phyloP scores from a whole-genome alignment of 345 rosid genomes.

The Eutrema japonicum region DNA sequence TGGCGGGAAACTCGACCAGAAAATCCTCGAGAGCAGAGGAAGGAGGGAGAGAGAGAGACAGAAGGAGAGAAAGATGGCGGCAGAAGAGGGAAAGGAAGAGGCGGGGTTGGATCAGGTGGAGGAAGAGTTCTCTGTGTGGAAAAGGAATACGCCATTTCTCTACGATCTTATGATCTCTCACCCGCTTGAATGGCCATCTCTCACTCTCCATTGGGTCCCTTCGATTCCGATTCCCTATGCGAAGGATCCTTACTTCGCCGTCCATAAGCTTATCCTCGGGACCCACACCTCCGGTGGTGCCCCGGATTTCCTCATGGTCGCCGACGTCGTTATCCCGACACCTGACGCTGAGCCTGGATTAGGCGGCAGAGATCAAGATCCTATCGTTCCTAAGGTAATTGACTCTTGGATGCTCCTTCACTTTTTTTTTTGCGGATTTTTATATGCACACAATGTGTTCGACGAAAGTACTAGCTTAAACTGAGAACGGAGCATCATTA shows the following conservation, averaged over 20 bases:
- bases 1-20: conserved; percentile 42
- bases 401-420: not conserved
- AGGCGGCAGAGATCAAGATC: conserved; percentile 45
- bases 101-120: conserved; percentile 58
- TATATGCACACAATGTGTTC: conserved; percentile 42
- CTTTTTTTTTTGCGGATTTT: not conserved
- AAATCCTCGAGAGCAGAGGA: not conserved
- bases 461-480: conserved; percentile 39
- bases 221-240: conserved; percentile 51
- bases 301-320: conserved; percentile 75
- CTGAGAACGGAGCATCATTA: not conserved
- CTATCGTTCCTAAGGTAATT: conserved; percentile 62
- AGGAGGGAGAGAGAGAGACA: not conserved
- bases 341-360: conserved; percentile 48
- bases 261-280: conserved; percentile 75
- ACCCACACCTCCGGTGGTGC: conserved; percentile 79
- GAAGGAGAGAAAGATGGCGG: conserved; percentile 12
- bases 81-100: conserved; percentile 57
- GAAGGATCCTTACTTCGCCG: conserved; percentile 52
- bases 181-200: conserved; percentile 93
- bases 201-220: conserved; percentile 92
- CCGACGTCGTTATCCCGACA: conserved; percentile 67
- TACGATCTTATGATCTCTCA: conserved; percentile 85
- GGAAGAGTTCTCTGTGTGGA: conserved; percentile 84
- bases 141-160: conserved; percentile 80